These are phyloP conservation scores for Quercus variabilis DNA, from an alignment of 306 rosid genomes.

Conservation along the genomic window DNA sequence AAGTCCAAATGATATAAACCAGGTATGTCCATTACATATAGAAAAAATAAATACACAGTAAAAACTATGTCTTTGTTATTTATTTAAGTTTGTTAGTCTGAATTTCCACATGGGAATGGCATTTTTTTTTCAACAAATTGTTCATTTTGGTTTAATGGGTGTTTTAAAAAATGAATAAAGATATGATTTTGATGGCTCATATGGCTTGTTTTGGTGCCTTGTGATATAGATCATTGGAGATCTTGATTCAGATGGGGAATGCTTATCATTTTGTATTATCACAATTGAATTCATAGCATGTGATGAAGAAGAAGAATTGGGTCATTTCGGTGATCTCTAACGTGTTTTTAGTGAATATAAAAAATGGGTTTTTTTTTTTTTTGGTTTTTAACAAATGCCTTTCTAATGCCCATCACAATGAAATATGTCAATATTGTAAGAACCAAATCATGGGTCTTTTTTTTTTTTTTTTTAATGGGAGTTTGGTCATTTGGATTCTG, in stretches of 20 bases:
- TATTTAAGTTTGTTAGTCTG: background rate
- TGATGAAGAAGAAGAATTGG: background rate
- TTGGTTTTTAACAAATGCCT: background rate
- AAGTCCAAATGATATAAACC: conserved; percentile 14
- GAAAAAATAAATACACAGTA: no score
- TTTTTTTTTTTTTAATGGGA: background rate
- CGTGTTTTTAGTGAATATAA: background rate
- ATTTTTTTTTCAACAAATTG: background rate
- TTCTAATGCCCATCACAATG: background rate
- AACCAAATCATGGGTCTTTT: background rate
- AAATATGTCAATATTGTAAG: background rate
- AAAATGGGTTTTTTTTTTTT: background rate
- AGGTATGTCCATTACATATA: background rate
- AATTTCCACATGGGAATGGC: background rate
- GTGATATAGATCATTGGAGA: background rate
- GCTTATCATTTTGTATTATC: background rate
- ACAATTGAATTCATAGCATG: background rate
- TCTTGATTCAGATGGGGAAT: background rate
- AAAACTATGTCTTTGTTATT: conserved; percentile 4
- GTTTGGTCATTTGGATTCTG: background rate
- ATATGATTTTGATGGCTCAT: background rate
- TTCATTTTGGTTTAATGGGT: background rate
- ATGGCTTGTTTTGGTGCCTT: background rate
- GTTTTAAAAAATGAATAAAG: background rate
- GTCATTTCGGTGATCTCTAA: background rate